Percentiles rank a stretch among this genome's conserved stretches.
Conservation (phyloP, 106 monocot genomes). For the Xerophyta viscosa region DNA sequence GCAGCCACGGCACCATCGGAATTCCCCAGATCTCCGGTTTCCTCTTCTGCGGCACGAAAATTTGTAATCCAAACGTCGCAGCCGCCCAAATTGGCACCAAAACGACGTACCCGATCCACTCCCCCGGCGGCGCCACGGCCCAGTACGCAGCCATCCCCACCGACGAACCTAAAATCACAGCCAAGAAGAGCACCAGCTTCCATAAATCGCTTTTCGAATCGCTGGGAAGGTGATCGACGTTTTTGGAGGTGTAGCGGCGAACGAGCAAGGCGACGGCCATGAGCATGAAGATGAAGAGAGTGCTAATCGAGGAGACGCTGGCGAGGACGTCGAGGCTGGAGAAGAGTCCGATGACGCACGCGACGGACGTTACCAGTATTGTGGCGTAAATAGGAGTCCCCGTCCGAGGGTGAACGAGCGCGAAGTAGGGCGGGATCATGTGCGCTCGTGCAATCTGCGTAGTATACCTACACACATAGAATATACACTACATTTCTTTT, state of each 20-base stretch:
- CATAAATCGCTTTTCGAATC: background rate
- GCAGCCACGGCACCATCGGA: constrained; percentile 64
- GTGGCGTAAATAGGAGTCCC: constrained; percentile 55
- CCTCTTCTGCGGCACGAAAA: constrained; percentile 30
- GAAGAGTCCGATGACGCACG: constrained; percentile 41
- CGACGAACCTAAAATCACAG: constrained; percentile 30
- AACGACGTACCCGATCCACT: constrained; percentile 50
- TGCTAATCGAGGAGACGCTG: constrained; percentile 53
- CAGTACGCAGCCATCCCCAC: constrained; percentile 45
- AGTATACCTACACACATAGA: too few relatives aligned
- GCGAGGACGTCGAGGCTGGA: constrained; percentile 49
- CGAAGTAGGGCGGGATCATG: constrained; percentile 56
- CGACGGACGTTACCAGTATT: constrained; percentile 19
- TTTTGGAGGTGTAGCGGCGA: constrained; percentile 33
- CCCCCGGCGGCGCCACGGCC: constrained; percentile 19
- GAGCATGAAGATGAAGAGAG: constrained; percentile 64
- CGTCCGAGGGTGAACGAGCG: constrained; percentile 47
- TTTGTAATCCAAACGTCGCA: constrained; percentile 35
- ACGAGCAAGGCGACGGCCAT: constrained; percentile 53
- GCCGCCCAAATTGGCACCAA: constrained; percentile 31
- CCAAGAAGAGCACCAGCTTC: constrained; percentile 22
- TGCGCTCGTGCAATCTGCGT: constrained; percentile 60
- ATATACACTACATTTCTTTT: too few relatives aligned
- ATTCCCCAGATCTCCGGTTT: constrained; percentile 71
- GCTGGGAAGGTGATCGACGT: too few relatives aligned